Percentiles rank a stretch among this genome's conserved stretches.
These are phyloP conservation scores for Epichloe scottii DNA, from an alignment of 2,329 filamentous ascomycete species.

Conservation along the genomic window DNA sequence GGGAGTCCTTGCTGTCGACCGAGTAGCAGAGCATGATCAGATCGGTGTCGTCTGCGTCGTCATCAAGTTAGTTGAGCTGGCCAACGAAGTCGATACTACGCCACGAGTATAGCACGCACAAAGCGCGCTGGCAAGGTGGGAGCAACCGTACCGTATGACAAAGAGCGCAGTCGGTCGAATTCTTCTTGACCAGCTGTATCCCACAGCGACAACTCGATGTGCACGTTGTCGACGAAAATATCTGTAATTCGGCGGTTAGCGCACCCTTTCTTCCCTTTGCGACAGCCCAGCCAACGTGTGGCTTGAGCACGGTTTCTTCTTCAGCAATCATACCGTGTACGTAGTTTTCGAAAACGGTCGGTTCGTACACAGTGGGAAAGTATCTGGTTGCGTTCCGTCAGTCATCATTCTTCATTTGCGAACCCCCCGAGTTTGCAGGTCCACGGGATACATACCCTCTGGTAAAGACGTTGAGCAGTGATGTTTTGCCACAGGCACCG, in stretches of 20 bases:
- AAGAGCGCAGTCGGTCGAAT: constrained; percentile 88
- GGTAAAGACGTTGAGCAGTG: constrained; percentile 93
- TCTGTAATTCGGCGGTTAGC: constrained; percentile 37
- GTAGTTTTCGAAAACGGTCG: constrained; percentile 98
- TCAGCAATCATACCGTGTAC: constrained; percentile 63
- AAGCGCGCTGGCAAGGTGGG: not conserved
- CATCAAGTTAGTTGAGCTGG: constrained; percentile 6
- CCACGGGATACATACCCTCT: constrained; percentile 55
- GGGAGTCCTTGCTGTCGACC: constrained; percentile 87
- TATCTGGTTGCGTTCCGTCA: constrained; percentile 43
- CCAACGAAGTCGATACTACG: not conserved
- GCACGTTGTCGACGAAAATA: constrained; percentile 94
- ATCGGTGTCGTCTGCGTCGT: constrained; percentile 62
- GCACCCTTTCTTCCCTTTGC: not conserved
- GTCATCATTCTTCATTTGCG: not conserved
- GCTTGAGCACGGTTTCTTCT: not conserved
- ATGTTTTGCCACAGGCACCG: constrained; percentile 95
- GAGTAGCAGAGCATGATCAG: constrained; percentile 98
- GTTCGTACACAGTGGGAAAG: constrained; percentile 96
- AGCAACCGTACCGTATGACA: constrained; percentile 62
- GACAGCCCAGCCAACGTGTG: not conserved
- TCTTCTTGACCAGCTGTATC: constrained; percentile 98
- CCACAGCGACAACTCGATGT: constrained; percentile 96
- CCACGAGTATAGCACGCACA: not conserved
- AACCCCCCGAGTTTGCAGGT: not conserved